Evolutionary conservation across 805 yeast species (phyloP).

Genomic region (Metschnikowia anglica): DNA sequence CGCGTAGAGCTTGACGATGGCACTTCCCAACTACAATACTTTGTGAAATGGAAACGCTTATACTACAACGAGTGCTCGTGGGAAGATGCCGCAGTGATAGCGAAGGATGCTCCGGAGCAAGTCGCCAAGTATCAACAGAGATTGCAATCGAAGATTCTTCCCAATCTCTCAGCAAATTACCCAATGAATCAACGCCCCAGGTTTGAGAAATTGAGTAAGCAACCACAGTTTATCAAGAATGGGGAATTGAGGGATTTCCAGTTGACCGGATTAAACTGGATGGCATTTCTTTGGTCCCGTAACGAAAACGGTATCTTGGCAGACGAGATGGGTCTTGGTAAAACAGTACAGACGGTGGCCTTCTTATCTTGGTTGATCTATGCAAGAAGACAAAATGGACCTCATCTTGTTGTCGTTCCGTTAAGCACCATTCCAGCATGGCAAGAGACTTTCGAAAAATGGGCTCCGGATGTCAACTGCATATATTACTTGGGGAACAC

Average conservation of each 20-base stretch:
- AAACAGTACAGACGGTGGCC: constrained; percentile 94
- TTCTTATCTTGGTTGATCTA: constrained; percentile 92
- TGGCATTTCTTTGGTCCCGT: constrained; percentile 98
- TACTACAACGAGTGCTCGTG: constrained; percentile 96
- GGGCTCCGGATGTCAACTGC: constrained; percentile 97
- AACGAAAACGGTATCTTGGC: constrained; percentile 97
- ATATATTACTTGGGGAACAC: constrained; percentile 92
- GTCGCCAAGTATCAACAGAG: constrained; percentile 83
- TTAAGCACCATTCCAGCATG: constrained; percentile 95
- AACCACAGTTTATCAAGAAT: constrained; percentile 85
- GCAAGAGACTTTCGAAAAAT: constrained; percentile 97
- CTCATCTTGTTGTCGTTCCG: constrained; percentile 95
- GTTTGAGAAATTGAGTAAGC: constrained; percentile 81
- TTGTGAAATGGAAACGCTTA: constrained; percentile 90
- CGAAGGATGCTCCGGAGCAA: constrained; percentile 75
- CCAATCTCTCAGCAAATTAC: constrained; percentile 75
- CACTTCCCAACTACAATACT: constrained; percentile 68
- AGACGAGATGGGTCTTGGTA: constrained; percentile 98
- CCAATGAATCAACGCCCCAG: constrained; percentile 71
- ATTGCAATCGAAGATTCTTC: constrained; percentile 78
- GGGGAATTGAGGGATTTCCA: constrained; percentile 97
- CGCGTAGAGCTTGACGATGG: constrained; percentile 66
- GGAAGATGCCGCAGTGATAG: constrained; percentile 91
- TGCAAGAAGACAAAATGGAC: constrained; percentile 96
- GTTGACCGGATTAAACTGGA: constrained; percentile 97